phyloP scores from a whole-genome alignment of 768 basidiomycete species.

The Kwoniella pini region DNA sequence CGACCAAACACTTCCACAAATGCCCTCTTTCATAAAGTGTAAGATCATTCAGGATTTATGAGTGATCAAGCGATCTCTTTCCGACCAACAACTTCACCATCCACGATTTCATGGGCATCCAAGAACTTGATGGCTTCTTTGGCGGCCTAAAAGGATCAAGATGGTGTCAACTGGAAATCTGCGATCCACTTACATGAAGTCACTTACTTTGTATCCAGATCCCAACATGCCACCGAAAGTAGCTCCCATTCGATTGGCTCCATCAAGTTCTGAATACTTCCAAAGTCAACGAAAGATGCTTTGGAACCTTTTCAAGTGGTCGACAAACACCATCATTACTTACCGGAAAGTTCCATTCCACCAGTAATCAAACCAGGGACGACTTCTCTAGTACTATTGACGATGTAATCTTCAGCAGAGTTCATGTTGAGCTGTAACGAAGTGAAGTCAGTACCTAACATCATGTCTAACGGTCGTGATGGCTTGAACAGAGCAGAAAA shows the following conservation, averaged over 20 bases:
- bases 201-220: neutral
- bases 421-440: neutral
- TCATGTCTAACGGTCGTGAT: no score
- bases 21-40: no score
- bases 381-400: neutral
- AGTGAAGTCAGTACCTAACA: no score
- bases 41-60: no score
- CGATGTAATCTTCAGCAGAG: neutral
- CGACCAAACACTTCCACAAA: no score
- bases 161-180: no score
- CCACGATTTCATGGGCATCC: neutral
- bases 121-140: neutral
- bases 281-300: no score
- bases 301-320: no score
- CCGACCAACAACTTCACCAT: neutral
- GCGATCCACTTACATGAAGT: no score
- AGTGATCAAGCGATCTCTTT: neutral
- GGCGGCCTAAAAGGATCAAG: neutral
- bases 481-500: neutral
- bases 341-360: neutral
- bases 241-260: neutral
- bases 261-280: neutral
- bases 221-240: neutral
- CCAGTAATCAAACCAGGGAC: neutral
- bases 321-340: no score